Conservation (phyloP, 2,329 filamentous ascomycete genomes). For the Curvularia lunata region DNA sequence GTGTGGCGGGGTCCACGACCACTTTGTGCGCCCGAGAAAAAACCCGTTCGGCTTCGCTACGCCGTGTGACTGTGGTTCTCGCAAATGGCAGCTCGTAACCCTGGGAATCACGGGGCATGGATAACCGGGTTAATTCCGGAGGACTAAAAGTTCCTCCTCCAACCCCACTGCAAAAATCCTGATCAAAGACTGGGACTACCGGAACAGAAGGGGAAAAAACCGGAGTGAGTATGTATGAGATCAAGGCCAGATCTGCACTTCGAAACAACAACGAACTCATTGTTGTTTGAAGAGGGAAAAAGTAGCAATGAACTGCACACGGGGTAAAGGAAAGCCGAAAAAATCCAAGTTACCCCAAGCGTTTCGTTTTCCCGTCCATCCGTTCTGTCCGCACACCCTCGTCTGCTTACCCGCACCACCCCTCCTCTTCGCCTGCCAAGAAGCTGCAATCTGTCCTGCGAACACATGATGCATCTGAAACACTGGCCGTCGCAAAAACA, state of each 20-base stretch:
- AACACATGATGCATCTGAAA: constrained; percentile 17
- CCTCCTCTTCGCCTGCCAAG: not conserved
- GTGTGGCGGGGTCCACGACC: constrained; percentile 1
- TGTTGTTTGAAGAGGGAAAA: not conserved
- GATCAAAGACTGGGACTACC: not conserved
- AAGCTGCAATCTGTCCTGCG: constrained; percentile 11
- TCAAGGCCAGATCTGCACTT: constrained; percentile 5
- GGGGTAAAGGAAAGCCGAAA: not conserved
- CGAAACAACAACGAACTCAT: constrained; percentile 1
- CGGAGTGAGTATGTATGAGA: not conserved
- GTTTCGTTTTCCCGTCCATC: not conserved
- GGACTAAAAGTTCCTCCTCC: not conserved
- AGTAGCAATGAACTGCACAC: not conserved
- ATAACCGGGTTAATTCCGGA: constrained; percentile 9
- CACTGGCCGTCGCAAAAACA: constrained; percentile 6
- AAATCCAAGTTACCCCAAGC: not conserved
- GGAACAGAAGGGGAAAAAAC: not conserved
- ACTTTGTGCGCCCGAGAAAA: not conserved
- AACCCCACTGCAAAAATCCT: not conserved
- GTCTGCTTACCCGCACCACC: not conserved
- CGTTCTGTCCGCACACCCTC: not conserved
- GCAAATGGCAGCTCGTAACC: not conserved
- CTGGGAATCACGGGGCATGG: not conserved
- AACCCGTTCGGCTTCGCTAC: not conserved
- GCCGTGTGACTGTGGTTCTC: not conserved